These are phyloP conservation scores for Sphaerulina musiva DNA, from an alignment of 2,329 filamentous ascomycete genomes.

Conservation along the genomic window DNA sequence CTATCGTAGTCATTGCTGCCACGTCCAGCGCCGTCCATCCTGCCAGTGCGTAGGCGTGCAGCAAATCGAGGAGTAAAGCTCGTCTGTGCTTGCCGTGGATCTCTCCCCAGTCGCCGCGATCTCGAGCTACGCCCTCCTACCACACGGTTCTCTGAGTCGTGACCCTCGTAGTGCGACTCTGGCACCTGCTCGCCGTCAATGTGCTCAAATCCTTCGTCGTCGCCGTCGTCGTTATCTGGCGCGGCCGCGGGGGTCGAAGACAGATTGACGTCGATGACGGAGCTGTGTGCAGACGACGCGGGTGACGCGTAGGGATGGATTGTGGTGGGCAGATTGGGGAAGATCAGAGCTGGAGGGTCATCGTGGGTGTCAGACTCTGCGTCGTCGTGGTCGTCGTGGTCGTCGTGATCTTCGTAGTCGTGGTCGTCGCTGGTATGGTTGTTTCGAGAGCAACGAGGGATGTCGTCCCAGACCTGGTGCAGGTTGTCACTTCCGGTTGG, in stretches of 20 bases:
- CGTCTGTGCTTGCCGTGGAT: slow-evolving; percentile 1
- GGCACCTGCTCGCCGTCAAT: slow-evolving; percentile 15
- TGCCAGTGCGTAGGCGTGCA: slow-evolving; percentile 12
- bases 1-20: slow-evolving; percentile 66
- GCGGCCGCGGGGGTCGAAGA: neutral
- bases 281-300: slow-evolving; percentile 11
- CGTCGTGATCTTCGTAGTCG: neutral
- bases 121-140: slow-evolving; percentile 9
- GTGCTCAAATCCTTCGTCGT: slow-evolving; percentile 16
- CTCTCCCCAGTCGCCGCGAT: slow-evolving; percentile 1
- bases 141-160: slow-evolving; percentile 11
- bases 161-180: slow-evolving; percentile 13
- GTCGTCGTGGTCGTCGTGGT: neutral
- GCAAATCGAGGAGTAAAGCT: slow-evolving; percentile 1
- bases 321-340: slow-evolving; percentile 1
- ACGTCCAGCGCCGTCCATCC: slow-evolving; percentile 27
- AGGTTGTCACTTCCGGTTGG: neutral
- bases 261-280: slow-evolving; percentile 11
- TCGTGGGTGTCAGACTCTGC: neutral
- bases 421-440: too few species aligned
- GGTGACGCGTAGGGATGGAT: slow-evolving; percentile 1
- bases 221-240: slow-evolving; percentile 4
- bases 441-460: too few species aligned
- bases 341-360: neutral
- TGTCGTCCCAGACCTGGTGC: slow-evolving; percentile 1